These are phyloP conservation scores for Penicillium palitans DNA, from an alignment of 2,329 filamentous ascomycete genomes.

Conservation along the genomic window DNA sequence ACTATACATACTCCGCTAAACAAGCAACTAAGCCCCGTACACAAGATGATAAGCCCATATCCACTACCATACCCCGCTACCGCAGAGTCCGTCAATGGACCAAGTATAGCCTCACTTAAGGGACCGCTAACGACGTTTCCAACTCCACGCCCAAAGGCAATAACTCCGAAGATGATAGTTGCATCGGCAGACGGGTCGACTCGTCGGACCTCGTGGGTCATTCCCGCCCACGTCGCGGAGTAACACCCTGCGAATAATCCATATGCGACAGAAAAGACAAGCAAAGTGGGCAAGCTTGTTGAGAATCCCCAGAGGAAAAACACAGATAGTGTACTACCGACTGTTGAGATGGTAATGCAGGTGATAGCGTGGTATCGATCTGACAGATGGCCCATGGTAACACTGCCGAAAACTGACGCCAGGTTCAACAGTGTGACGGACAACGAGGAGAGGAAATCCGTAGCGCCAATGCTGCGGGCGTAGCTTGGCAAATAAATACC, in stretches of 20 bases:
- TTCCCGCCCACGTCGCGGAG: slow-evolving; percentile 47
- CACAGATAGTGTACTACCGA: slow-evolving; percentile 43
- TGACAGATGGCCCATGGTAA: slow-evolving; percentile 39
- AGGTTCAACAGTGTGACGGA: slow-evolving; percentile 36
- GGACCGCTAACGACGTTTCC: slow-evolving; percentile 55
- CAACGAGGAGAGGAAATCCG: slow-evolving; percentile 27
- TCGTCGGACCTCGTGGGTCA: slow-evolving; percentile 45
- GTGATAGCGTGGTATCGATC: slow-evolving; percentile 45
- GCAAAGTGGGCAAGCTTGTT: slow-evolving; percentile 42
- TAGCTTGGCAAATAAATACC: slow-evolving; percentile 43
- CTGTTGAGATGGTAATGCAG: slow-evolving; percentile 44
- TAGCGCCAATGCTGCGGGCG: slow-evolving; percentile 31
- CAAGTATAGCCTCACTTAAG: slow-evolving; percentile 47
- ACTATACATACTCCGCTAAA: slow-evolving; percentile 30
- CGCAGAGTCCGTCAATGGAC: slow-evolving; percentile 17
- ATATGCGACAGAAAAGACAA: slow-evolving; percentile 46
- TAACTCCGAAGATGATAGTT: slow-evolving; percentile 51
- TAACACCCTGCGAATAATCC: slow-evolving; percentile 49
- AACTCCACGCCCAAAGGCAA: slow-evolving; percentile 53
- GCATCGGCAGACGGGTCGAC: slow-evolving; percentile 43
- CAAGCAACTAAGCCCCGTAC: slow-evolving; percentile 29
- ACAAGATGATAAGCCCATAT: slow-evolving; percentile 32
- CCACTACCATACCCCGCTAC: slow-evolving; percentile 29
- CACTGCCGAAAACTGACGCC: slow-evolving; percentile 34
- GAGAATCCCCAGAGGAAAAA: slow-evolving; percentile 53